A percentile compares a stretch with the other conserved stretches of the same genome.
These are phyloP conservation scores for Acacia acuminata DNA, from an alignment of 306 rosid genomes.

Conservation along the genomic window DNA sequence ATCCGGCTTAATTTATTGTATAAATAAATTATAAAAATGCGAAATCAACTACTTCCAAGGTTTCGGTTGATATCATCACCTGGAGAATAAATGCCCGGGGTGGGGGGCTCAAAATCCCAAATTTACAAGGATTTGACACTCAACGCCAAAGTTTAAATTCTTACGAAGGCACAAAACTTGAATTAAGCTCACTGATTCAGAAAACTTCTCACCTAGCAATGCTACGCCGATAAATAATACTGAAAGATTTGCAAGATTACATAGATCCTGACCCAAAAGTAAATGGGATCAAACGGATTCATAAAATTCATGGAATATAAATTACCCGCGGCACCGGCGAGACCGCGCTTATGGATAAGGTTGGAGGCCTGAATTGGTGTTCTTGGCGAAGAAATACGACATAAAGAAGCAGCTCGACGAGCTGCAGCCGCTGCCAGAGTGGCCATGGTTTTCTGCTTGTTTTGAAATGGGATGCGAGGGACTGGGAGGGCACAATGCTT, in stretches of 20 bases:
- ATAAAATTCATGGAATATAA: neutral
- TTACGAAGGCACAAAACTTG: neutral
- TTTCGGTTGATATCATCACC: neutral
- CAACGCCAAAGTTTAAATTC: neutral
- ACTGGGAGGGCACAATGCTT: neutral
- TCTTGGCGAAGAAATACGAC: slow-evolving; percentile 54
- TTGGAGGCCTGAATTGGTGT: slow-evolving; percentile 45
- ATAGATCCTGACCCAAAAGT: neutral
- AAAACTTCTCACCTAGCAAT: neutral
- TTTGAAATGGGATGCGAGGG: neutral
- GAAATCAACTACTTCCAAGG: neutral
- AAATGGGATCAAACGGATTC: slow-evolving; percentile 24
- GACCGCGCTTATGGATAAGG: slow-evolving; percentile 70
- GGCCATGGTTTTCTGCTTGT: slow-evolving; percentile 61
- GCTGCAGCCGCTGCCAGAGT: slow-evolving; percentile 66
- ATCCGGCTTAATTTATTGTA: neutral
- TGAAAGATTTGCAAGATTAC: neutral
- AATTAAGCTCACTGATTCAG: neutral
- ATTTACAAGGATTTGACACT: neutral
- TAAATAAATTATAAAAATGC: neutral
- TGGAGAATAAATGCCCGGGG: too few relatives aligned
- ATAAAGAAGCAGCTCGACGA: slow-evolving; percentile 67
- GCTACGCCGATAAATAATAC: neutral
- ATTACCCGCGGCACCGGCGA: slow-evolving; percentile 68
- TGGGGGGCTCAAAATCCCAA: neutral